Percentiles rank a stretch among this genome's conserved stretches.
Evolutionary conservation across 495 filamentous ascomycete species (phyloP).

Genomic region (Penicillium cosmopolitanum): DNA sequence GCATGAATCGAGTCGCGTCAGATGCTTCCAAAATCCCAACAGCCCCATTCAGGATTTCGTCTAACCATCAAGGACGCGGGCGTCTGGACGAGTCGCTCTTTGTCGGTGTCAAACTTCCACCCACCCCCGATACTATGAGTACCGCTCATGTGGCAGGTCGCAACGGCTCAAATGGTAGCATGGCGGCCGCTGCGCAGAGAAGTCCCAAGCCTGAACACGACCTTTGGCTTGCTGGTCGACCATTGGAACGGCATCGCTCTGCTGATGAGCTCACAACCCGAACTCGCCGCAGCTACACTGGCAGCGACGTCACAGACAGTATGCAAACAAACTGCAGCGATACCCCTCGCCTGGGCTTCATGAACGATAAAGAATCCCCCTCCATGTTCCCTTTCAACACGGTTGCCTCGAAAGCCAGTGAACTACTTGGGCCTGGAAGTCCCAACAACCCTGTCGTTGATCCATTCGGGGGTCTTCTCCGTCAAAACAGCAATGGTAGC

Average conservation of each 20-base stretch:
- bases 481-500: conserved; percentile 22
- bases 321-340: conserved; percentile 40
- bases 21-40: conserved; percentile 25
- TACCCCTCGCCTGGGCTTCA: conserved; percentile 28
- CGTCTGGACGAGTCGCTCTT: conserved; percentile 39
- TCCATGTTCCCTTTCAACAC: conserved; percentile 39
- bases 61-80: conserved; percentile 31
- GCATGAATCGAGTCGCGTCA: conserved; percentile 21
- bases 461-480: conserved; percentile 28
- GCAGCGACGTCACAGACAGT: conserved; percentile 33
- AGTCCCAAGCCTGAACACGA: conserved; percentile 23
- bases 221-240: conserved; percentile 21
- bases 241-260: conserved; percentile 40
- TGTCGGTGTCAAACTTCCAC: conserved; percentile 41
- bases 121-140: conserved; percentile 52
- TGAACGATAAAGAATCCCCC: conserved; percentile 26
- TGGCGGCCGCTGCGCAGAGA: conserved; percentile 28
- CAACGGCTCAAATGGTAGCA: conserved; percentile 44
- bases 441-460: conserved; percentile 30
- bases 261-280: conserved; percentile 37
- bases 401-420: conserved; percentile 33
- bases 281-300: conserved; percentile 32
- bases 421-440: conserved; percentile 30
- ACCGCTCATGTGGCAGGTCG: conserved; percentile 37
- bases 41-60: conserved; percentile 25